These are phyloP conservation scores for Pistacia vera DNA, from an alignment of 345 rosid species.

Conservation along the genomic window DNA sequence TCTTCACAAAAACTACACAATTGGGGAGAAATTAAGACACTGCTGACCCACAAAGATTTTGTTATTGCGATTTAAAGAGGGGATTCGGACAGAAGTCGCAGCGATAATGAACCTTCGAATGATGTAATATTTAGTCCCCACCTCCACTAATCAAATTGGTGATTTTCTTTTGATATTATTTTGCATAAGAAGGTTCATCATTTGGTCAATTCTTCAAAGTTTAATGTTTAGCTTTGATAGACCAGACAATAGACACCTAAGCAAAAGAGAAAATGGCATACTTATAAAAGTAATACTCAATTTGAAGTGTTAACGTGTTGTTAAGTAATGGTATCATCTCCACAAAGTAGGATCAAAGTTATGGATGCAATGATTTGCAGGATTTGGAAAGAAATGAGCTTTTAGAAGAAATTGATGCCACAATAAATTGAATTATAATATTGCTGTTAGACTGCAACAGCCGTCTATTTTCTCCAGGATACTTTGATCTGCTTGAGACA, in stretches of 20 bases:
- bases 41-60: not conserved
- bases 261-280: not conserved
- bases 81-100: not conserved
- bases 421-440: no score
- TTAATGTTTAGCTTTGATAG: slow-evolving; percentile 11
- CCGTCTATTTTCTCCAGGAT: no score
- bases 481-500: no score
- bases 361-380: not conserved
- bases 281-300: not conserved
- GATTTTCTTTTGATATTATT: not conserved
- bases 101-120: slow-evolving; percentile 10
- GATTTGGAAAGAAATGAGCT: no score
- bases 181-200: not conserved
- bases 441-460: no score
- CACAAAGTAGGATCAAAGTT: not conserved
- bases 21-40: not conserved
- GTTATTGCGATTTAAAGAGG: not conserved
- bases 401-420: no score
- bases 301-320: not conserved
- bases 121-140: not conserved
- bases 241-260: not conserved
- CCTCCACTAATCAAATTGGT: not conserved
- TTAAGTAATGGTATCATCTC: not conserved
- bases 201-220: slow-evolving; percentile 12
- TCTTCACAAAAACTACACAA: not conserved